Evolutionary conservation across 441 rosid genomes (phyloP).

Genomic region (Manihot esculenta): DNA sequence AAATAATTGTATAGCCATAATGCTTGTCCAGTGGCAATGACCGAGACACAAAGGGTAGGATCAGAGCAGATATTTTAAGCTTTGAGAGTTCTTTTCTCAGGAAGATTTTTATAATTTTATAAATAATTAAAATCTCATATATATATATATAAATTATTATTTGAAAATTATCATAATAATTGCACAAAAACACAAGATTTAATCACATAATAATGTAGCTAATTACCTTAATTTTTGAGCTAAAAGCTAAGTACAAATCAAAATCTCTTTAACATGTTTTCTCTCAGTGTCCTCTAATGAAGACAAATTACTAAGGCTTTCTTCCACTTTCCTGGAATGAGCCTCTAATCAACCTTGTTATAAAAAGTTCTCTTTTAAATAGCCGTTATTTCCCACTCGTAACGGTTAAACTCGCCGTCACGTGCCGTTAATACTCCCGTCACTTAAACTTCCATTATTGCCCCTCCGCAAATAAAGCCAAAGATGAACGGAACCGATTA

Average conservation of each 20-base stretch:
- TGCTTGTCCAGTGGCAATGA: too few relatives aligned
- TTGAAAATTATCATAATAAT: too few relatives aligned
- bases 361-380: conserved; percentile 9
- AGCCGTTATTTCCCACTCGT: conserved; percentile 22
- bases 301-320: conserved; percentile 1
- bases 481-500: background rate
- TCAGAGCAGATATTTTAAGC: too few relatives aligned
- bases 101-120: too few relatives aligned
- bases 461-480: background rate
- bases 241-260: background rate
- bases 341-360: background rate
- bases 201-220: background rate
- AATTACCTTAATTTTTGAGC: background rate
- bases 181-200: too few relatives aligned
- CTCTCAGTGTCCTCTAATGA: background rate
- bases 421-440: background rate
- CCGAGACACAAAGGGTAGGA: too few relatives aligned
- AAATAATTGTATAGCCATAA: too few relatives aligned
- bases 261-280: background rate
- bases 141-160: too few relatives aligned
- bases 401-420: conserved; percentile 18
- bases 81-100: too few relatives aligned
- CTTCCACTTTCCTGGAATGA: background rate
- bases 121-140: too few relatives aligned
- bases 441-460: background rate